Conservation (phyloP, 495 filamentous ascomycete genomes). For the Aspergillus affinis region DNA sequence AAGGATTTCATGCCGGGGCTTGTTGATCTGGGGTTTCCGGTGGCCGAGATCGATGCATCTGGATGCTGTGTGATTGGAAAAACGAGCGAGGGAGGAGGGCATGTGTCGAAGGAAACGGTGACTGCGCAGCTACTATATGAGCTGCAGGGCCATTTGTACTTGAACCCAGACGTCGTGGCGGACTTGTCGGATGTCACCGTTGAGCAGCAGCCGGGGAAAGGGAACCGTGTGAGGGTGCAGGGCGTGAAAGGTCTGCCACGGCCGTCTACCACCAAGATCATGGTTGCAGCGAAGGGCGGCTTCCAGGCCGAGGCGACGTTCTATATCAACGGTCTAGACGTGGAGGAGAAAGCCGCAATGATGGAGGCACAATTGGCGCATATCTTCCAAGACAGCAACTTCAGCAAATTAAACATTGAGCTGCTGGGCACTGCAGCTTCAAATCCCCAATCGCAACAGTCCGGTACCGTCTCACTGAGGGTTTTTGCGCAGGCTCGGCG, state of each 20-base stretch:
- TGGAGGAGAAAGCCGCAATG: no score
- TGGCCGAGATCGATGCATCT: slow-evolving; percentile 42
- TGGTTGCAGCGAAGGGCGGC: neutral
- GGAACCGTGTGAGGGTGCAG: neutral
- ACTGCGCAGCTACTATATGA: slow-evolving; percentile 52
- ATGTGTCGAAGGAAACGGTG: slow-evolving; percentile 35
- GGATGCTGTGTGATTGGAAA: slow-evolving; percentile 33
- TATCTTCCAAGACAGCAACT: no score
- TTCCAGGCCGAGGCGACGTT: neutral
- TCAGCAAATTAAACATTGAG: no score
- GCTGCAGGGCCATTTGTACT: slow-evolving; percentile 48
- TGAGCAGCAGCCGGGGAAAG: slow-evolving; percentile 12
- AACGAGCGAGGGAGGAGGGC: slow-evolving; percentile 3
- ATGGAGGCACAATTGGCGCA: no score
- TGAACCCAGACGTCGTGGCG: slow-evolving; percentile 48
- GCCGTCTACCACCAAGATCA: neutral
- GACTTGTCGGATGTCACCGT: slow-evolving; percentile 36
- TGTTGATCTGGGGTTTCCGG: slow-evolving; percentile 34
- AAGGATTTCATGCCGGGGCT: slow-evolving; percentile 9
- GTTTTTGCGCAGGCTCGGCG: no score
- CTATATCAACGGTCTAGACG: no score
- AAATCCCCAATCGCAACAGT: no score
- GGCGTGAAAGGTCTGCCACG: neutral
- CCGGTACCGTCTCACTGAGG: no score
- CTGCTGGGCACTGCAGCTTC: no score